Percentiles rank a stretch among this genome's conserved stretches.
Conservation (phyloP, 2,329 filamentous ascomycete genomes). For the Orbilia quercus region DNA sequence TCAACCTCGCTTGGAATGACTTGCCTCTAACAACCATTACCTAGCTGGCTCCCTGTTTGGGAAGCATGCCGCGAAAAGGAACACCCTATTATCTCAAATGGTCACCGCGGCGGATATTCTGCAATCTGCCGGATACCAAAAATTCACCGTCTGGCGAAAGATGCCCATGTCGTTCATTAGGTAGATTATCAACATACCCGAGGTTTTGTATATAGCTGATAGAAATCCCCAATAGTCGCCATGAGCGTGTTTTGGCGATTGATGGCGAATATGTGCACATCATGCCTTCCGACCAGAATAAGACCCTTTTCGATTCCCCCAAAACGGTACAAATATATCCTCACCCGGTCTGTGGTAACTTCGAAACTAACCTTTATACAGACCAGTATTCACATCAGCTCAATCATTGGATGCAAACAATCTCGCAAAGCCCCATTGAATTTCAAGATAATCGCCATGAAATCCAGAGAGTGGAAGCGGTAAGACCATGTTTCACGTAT, state of each 20-base stretch:
- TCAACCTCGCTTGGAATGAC: not conserved
- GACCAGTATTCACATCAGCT: constrained; percentile 83
- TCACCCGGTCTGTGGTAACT: not conserved
- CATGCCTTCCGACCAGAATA: constrained; percentile 76
- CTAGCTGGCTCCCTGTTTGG: constrained; percentile 49
- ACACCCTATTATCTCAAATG: constrained; percentile 45
- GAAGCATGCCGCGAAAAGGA: constrained; percentile 27
- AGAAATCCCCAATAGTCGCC: constrained; percentile 47
- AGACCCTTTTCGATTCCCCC: constrained; percentile 73
- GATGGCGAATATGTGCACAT: constrained; percentile 90
- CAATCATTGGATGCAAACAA: constrained; percentile 84
- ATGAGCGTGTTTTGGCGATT: constrained; percentile 80
- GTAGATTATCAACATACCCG: not conserved
- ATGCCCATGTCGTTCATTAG: constrained; percentile 81
- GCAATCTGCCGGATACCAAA: constrained; percentile 69
- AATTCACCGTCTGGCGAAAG: constrained; percentile 83
- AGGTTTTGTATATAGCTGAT: not conserved
- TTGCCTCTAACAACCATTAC: constrained; percentile 5
- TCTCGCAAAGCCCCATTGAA: constrained; percentile 82
- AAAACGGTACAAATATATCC: constrained; percentile 68
- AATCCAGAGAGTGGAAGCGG: constrained; percentile 57
- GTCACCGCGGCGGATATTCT: constrained; percentile 55
- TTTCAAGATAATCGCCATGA: constrained; percentile 69
- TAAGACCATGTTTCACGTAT: not conserved
- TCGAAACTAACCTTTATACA: constrained; percentile 1